These are phyloP conservation scores for Mycena polygramma DNA, from an alignment of 768 basidiomycete genomes.

Conservation along the genomic window DNA sequence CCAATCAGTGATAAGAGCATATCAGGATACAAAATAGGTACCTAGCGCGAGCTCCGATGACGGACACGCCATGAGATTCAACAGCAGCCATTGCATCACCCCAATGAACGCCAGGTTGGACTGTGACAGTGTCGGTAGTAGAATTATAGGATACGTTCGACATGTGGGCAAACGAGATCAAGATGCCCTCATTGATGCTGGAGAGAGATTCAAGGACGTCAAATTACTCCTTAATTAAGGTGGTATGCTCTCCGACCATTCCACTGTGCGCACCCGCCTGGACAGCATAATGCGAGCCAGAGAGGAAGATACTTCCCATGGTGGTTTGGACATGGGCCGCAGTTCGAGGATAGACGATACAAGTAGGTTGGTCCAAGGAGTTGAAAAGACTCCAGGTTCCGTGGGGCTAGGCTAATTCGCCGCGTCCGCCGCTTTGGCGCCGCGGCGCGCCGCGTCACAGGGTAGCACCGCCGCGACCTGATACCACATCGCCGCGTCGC, in stretches of 20 bases:
- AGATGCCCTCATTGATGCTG: slow-evolving; percentile 54
- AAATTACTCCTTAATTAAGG: too few species aligned
- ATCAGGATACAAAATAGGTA: not conserved
- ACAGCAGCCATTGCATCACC: slow-evolving; percentile 51
- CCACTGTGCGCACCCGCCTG: slow-evolving; percentile 57
- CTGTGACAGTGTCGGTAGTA: slow-evolving; percentile 49
- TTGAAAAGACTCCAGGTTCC: slow-evolving; percentile 57
- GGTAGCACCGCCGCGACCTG: too few species aligned
- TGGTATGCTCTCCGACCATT: slow-evolving; percentile 61
- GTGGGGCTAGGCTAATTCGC: too few species aligned
- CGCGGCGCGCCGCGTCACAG: too few species aligned
- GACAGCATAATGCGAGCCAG: slow-evolving; percentile 55
- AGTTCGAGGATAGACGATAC: slow-evolving; percentile 52
- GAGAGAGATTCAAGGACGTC: too few species aligned
- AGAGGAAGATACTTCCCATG: slow-evolving; percentile 52
- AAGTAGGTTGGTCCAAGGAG: slow-evolving; percentile 47
- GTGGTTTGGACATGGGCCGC: slow-evolving; percentile 50
- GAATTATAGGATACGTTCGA: slow-evolving; percentile 47
- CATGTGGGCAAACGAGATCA: slow-evolving; percentile 55
- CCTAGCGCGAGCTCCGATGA: slow-evolving; percentile 47
- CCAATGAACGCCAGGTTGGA: slow-evolving; percentile 58
- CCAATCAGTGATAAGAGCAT: not conserved
- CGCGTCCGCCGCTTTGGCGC: too few species aligned
- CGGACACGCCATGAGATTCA: slow-evolving; percentile 54
- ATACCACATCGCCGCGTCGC: too few species aligned